Evolutionary conservation across 768 basidiomycete species (phyloP).

Genomic region (Amanita muscaria): DNA sequence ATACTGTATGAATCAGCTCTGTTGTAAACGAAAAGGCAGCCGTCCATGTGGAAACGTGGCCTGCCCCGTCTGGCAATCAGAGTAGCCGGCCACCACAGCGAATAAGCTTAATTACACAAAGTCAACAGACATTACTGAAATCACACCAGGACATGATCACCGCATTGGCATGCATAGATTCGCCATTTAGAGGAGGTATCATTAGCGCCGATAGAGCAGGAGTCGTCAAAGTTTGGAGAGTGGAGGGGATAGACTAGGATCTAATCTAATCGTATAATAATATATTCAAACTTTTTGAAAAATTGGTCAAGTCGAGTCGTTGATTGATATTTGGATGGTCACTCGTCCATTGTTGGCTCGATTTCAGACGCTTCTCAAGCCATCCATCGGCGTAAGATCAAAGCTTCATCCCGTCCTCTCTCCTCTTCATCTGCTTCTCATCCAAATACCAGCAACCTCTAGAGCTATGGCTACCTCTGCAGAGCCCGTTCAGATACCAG

Average conservation of each 20-base stretch:
- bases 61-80: constrained; percentile 34
- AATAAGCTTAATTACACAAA: constrained; percentile 69
- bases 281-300: constrained; percentile 7
- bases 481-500: constrained; percentile 38
- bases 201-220: constrained; percentile 90
- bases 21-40: constrained; percentile 36
- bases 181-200: constrained; percentile 87
- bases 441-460: constrained; percentile 17
- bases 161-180: constrained; percentile 77
- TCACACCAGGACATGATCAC: constrained; percentile 90
- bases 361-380: constrained; percentile 21
- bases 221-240: constrained; percentile 83
- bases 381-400: constrained; percentile 25
- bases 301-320: constrained; percentile 25
- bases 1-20: constrained; percentile 17
- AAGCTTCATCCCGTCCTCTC: constrained; percentile 23
- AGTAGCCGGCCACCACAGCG: constrained; percentile 65
- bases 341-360: constrained; percentile 24
- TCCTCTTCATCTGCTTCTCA: constrained; percentile 9
- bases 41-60: constrained; percentile 59
- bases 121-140: constrained; percentile 77
- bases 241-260: constrained; percentile 39
- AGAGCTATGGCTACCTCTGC: constrained; percentile 46
- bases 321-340: constrained; percentile 33
- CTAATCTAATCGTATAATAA: not conserved